Conservation (phyloP, 805 yeast species). For the Millerozyma miso region DNA sequence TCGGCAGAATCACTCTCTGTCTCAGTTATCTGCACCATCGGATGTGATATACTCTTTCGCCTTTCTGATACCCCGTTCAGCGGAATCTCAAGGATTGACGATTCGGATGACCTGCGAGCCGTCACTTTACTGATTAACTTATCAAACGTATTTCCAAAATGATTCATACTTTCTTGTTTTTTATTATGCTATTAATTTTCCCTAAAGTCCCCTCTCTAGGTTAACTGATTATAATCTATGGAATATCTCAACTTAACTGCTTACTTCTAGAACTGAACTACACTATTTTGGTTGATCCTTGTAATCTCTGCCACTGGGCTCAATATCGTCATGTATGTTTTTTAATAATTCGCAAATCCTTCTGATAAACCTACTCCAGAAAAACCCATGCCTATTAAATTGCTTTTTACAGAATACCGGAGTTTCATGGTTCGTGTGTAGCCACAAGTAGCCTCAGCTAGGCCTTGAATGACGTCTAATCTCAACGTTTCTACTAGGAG, state of each 20-base stretch:
- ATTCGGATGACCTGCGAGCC: conserved; percentile 23
- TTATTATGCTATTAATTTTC: no score
- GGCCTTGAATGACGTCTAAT: no score
- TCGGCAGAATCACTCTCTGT: conserved; percentile 3
- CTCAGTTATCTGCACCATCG: conserved; percentile 18
- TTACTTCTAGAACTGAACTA: no score
- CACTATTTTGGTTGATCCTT: no score
- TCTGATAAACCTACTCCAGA: not conserved
- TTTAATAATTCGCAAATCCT: not conserved
- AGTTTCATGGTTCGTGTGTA: no score
- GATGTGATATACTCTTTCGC: conserved; percentile 18
- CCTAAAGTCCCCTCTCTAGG: no score
- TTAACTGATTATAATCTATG: no score
- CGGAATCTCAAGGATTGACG: conserved; percentile 18
- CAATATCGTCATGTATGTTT: not conserved
- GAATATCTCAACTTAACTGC: no score
- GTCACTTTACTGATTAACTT: conserved; percentile 24
- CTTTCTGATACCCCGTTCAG: conserved; percentile 10
- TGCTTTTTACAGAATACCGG: not conserved
- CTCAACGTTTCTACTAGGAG: no score
- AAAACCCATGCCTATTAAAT: not conserved
- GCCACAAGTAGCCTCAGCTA: no score
- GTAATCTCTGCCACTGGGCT: not conserved
- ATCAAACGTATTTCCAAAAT: conserved; percentile 17
- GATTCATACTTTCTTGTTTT: conserved; percentile 7